Conservation (phyloP, 768 basidiomycete species). For the Coprinopsis cinerea region DNA sequence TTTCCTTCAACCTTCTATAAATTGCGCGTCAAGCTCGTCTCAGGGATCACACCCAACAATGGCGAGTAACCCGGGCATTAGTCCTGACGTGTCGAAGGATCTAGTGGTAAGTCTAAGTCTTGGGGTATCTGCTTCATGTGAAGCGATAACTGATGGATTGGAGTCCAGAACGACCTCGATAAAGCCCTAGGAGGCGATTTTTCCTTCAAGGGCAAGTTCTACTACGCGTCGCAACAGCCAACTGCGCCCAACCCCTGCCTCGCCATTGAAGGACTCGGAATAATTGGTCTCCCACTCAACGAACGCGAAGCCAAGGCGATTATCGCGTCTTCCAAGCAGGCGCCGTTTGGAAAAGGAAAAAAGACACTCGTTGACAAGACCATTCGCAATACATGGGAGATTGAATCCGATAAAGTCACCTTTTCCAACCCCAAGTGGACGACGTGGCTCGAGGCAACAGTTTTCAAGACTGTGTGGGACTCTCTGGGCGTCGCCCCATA, state of each 20-base stretch:
- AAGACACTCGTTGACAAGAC: no score
- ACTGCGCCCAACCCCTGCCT: constrained; percentile 33
- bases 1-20: no score
- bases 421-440: constrained; percentile 39
- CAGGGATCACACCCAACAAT: no score
- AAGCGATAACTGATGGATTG: no score
- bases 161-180: constrained; percentile 3
- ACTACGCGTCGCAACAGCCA: constrained; percentile 6
- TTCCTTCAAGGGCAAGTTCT: constrained; percentile 2
- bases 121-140: no score
- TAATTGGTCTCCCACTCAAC: constrained; percentile 32
- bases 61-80: no score
- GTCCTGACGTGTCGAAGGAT: no score
- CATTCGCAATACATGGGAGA: constrained; percentile 47
- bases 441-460: constrained; percentile 23
- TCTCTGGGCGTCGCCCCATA: constrained; percentile 29
- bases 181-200: constrained; percentile 5
- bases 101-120: no score
- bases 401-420: constrained; percentile 31
- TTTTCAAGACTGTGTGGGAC: constrained; percentile 26
- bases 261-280: constrained; percentile 29
- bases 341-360: constrained; percentile 40
- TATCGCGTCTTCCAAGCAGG: constrained; percentile 22
- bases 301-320: constrained; percentile 27
- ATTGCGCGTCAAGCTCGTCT: no score